Base-by-base conservation (phyloP, 495 filamentous ascomycete genomes). In the Parachaetomium inaequale region DNA sequence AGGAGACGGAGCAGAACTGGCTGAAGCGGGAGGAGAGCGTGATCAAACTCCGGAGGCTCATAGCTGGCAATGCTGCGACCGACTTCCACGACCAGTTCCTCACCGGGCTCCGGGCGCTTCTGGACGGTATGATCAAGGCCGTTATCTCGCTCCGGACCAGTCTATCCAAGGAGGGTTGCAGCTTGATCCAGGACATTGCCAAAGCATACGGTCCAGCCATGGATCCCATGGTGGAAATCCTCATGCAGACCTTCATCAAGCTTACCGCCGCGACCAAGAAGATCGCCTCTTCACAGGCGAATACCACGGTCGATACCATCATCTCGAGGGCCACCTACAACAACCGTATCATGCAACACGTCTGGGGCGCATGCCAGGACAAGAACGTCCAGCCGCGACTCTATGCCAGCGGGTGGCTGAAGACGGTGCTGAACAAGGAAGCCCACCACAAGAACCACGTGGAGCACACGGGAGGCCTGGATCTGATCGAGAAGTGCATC, bases 1-100 rank as follows among this genome's bases (percentile, higher is more conserved):
- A 82, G 68, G 94, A 98, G 75, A 85, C 88, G 0, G 94, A 98
- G 67, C 80, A 87, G 28, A 98, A 98, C 68, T 98, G 94, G 92
- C 67, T 87, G 67, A 83, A 85, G 56, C 82, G 95, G 70, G 93
- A 97, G 66, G 88, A 92, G 75, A 87, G 81, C 68, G 79, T 89
- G 28, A 80, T 82, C 21, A 90, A 88, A 59, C 72, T 98, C 11
- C 86, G 93, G 31, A 83, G 86, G 63, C 79, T 98, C 19, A 85
- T 87, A 10, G 86, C 85, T 54, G 94, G 94, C 46, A 98, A 98
- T 73, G 90, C 88, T 6, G 86, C 89, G 7, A 82, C 85, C 19
- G 89, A 94, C 51, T 96, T 87, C 66, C 80, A 84, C 25, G 82
- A 85, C 36, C 75, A 81, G 3, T 96, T 88, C 65, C 60, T 93